These are phyloP conservation scores for Hanseniaspora osmophila DNA, from an alignment of 805 yeast species.

Conservation along the genomic window DNA sequence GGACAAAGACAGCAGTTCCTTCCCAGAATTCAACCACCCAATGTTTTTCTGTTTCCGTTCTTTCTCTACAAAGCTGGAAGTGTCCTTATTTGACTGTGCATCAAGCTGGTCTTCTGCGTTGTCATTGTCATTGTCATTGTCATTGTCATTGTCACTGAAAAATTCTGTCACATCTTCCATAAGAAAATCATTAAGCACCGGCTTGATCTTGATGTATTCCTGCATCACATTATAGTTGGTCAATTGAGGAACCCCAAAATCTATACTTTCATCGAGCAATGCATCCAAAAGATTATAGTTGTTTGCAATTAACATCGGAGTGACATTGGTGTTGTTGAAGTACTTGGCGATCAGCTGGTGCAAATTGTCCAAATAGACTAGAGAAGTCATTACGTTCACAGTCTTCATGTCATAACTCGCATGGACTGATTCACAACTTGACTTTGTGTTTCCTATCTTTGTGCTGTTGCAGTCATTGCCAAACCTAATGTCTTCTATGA, in stretches of 20 bases:
- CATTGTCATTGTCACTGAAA: constrained; percentile 8
- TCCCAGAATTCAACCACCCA: too few relatives aligned
- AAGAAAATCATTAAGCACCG: constrained; percentile 25
- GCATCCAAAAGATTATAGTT: constrained; percentile 67
- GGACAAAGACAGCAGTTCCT: too few relatives aligned
- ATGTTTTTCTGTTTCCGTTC: too few relatives aligned
- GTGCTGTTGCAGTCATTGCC: too few relatives aligned
- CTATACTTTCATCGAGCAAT: constrained; percentile 79
- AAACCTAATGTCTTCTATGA: not conserved
- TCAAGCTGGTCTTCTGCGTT: constrained; percentile 1
- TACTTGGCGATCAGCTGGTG: constrained; percentile 15
- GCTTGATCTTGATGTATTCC: constrained; percentile 58
- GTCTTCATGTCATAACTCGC: not conserved
- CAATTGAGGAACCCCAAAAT: constrained; percentile 73
- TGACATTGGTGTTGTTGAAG: constrained; percentile 36
- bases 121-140: constrained; percentile 7
- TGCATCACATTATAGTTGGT: constrained; percentile 66
- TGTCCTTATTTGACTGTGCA: constrained; percentile 1
- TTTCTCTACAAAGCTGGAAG: not conserved
- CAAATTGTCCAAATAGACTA: constrained; percentile 17
- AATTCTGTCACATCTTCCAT: not conserved
- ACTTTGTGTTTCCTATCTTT: too few relatives aligned
- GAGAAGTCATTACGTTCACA: constrained; percentile 12
- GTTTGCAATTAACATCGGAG: constrained; percentile 28
- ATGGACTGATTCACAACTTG: too few relatives aligned